Evolutionary conservation across 345 rosid species (phyloP).

Genomic region (Combretum micranthum): DNA sequence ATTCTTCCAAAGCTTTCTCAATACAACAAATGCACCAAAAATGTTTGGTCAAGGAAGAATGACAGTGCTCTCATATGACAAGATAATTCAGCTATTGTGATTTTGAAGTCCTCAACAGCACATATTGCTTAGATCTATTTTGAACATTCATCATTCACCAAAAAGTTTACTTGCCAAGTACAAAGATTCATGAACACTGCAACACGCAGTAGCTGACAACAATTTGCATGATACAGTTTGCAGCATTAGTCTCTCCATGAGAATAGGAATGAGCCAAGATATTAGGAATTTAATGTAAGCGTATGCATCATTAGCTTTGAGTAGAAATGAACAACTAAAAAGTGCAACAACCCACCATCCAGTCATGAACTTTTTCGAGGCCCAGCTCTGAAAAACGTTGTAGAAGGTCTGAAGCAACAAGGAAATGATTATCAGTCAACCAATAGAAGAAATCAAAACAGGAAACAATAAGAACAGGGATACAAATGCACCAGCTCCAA

Average conservation of each 20-base stretch:
- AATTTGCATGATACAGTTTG: too few relatives aligned
- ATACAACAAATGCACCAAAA: too few relatives aligned
- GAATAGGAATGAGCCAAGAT: neutral
- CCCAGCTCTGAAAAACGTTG: conserved; percentile 96
- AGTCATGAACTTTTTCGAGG: conserved; percentile 97
- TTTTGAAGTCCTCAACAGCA: too few relatives aligned
- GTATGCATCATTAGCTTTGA: neutral
- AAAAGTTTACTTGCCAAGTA: too few relatives aligned
- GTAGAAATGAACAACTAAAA: neutral
- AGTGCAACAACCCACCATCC: conserved; percentile 61
- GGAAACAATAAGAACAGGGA: neutral
- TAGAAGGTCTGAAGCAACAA: conserved; percentile 58
- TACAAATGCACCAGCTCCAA: neutral
- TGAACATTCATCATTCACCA: too few relatives aligned
- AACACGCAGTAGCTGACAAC: too few relatives aligned
- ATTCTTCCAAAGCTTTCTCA: neutral
- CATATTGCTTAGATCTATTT: too few relatives aligned
- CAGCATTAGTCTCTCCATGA: neutral
- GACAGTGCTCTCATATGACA: neutral
- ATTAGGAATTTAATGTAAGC: neutral
- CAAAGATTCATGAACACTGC: too few relatives aligned
- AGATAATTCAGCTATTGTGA: neutral
- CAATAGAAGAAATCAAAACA: neutral
- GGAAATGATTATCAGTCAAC: conserved; percentile 1
- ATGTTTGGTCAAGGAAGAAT: too few relatives aligned